Evolutionary conservation across 768 basidiomycete genomes (phyloP).

Genomic region (Tubosaeta sp.): DNA sequence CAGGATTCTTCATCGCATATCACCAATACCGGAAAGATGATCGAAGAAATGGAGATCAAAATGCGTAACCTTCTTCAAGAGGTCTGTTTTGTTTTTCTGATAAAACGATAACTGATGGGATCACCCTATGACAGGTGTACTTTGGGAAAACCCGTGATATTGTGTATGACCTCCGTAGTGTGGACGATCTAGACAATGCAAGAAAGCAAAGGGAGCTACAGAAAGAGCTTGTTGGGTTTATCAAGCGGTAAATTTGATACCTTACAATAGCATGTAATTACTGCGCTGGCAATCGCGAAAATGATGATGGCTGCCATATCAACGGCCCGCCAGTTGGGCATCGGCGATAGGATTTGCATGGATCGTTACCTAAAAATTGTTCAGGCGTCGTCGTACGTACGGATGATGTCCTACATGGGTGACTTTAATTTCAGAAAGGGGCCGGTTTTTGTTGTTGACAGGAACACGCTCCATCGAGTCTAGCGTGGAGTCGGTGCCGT

Average conservation of each 20-base stretch:
- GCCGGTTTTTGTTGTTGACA: constrained; percentile 87
- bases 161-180: constrained; percentile 84
- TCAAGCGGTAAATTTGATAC: constrained; percentile 53
- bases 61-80: constrained; percentile 94
- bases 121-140: constrained; percentile 66
- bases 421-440: constrained; percentile 80
- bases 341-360: constrained; percentile 97
- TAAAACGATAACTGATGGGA: constrained; percentile 7
- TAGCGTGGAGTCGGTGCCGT: constrained; percentile 89
- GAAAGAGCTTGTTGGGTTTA: constrained; percentile 85
- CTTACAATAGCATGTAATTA: constrained; percentile 11
- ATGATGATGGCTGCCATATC: constrained; percentile 3
- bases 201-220: constrained; percentile 80
- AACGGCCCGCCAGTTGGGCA: constrained; percentile 36
- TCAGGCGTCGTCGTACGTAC: not conserved
- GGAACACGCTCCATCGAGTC: constrained; percentile 93
- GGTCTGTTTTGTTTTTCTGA: constrained; percentile 35
- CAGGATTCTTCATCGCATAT: constrained; percentile 83
- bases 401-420: constrained; percentile 53
- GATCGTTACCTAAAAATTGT: constrained; percentile 60
- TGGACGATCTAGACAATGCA: constrained; percentile 81
- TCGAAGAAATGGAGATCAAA: constrained; percentile 99
- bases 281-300: constrained; percentile 1
- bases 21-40: constrained; percentile 88
- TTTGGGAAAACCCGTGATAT: constrained; percentile 97